phyloP scores from a whole-genome alignment of 169 alveolate genomes.

The Theileria sp. region DNA sequence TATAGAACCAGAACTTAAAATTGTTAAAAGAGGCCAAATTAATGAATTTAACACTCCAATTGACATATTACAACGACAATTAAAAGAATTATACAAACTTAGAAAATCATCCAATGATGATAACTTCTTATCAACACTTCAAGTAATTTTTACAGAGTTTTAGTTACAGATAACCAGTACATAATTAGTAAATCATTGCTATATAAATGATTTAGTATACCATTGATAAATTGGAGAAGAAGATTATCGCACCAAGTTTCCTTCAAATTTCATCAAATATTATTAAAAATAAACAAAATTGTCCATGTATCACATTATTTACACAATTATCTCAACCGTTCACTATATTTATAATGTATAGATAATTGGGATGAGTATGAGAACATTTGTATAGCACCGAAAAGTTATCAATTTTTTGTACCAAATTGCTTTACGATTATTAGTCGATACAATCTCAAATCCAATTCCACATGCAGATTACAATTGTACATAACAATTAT shows the following conservation, averaged over 20 bases:
- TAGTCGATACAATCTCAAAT: not conserved
- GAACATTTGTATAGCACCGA: constrained; percentile 26
- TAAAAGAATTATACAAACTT: constrained; percentile 61
- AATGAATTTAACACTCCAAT: constrained; percentile 23
- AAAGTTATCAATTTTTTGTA: constrained; percentile 35
- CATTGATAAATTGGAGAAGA: constrained; percentile 29
- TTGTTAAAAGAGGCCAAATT: constrained; percentile 32
- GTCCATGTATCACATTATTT: constrained; percentile 11
- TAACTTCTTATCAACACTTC: constrained; percentile 40
- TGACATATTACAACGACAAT: constrained; percentile 58
- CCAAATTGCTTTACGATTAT: constrained; percentile 43
- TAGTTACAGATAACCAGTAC: not conserved
- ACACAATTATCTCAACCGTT: not conserved
- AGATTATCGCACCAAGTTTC: constrained; percentile 23
- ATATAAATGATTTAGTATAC: not conserved
- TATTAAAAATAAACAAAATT: not conserved
- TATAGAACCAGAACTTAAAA: constrained; percentile 15
- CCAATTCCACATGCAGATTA: constrained; percentile 48
- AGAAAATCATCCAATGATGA: constrained; percentile 58
- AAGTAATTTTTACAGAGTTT: constrained; percentile 14
- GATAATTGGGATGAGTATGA: constrained; percentile 19
- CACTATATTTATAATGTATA: not conserved
- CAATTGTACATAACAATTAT: constrained; percentile 26
- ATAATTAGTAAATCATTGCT: too few species aligned
- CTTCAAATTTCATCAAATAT: constrained; percentile 17